Evolutionary conservation across 345 rosid species (phyloP).

Genomic region (Euphorbia peplus): DNA sequence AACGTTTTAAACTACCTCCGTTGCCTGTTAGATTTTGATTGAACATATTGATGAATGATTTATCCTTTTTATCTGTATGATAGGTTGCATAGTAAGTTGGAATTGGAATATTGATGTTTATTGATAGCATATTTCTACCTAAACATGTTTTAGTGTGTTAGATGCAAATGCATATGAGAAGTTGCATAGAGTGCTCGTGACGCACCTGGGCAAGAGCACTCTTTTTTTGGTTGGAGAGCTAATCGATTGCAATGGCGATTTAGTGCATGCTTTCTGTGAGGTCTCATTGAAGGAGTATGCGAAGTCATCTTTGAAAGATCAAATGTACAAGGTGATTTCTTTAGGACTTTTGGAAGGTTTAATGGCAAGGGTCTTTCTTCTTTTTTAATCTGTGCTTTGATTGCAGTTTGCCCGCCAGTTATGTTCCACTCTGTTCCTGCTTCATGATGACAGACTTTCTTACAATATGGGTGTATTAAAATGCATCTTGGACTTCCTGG

Average conservation of each 20-base stretch:
- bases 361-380: background rate
- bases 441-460: conserved; percentile 34
- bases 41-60: background rate
- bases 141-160: conserved; percentile 43
- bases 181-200: conserved; percentile 48
- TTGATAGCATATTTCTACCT: background rate
- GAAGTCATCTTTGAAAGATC: conserved; percentile 54
- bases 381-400: conserved; percentile 19
- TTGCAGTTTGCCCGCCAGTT: conserved; percentile 65
- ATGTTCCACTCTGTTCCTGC: conserved; percentile 51
- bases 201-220: conserved; percentile 49
- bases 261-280: conserved; percentile 40
- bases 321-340: conserved; percentile 56
- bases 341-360: background rate
- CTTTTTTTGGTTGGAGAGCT: conserved; percentile 52
- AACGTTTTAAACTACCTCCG: background rate
- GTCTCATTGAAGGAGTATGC: conserved; percentile 47
- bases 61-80: background rate
- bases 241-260: conserved; percentile 39
- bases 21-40: background rate
- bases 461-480: conserved; percentile 36
- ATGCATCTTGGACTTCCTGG: conserved; percentile 38
- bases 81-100: conserved; percentile 10
- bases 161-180: conserved; percentile 59
- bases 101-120: conserved; percentile 3